Evolutionary conservation across 169 alveolate species (phyloP), one percentile per base, ranked within the genome.

Genomic region (Eimeria zaria): DNA sequence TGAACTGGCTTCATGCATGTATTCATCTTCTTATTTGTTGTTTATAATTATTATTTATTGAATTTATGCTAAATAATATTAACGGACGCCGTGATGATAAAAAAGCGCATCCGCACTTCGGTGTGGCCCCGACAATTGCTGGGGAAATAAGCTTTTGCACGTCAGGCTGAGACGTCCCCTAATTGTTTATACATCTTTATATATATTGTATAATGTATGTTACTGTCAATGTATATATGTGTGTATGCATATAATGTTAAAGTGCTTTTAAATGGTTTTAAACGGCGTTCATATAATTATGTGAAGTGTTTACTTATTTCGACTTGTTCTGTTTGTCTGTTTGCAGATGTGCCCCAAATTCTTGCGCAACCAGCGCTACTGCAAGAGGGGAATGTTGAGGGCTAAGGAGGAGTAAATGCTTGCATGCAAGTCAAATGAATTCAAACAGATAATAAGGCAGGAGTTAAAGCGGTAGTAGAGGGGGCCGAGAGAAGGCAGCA

Each of bases 291-390:
- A 58, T 58, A 58, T 58, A 58, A 9, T 14, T 58, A 58, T 58
- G 6, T 58, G 41, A 39, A 22, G 11, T n/a, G 4, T 4, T n/a
- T 27, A 64, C 24, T 14, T 27, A 27, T 78, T 16, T 24, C 41
- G 44, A 46, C 16, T 22, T 78, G 6, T 78, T 78, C 12, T 78
- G 44, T 46, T 20, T 78, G 9, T 16, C 41, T 33, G 11, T 83
- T 16, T 74, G 30, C 95, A 97, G 98, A 97, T 97, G 98, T 97
- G 98, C 98, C 98, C 99, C 73, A 98, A 98, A 97, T 98, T 98
- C 96, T 83, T 98, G 97, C 95, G 98, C 80, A 98, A 98, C 97
- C 99, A 98, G 97, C 97, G 98, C 71, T 97, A 95, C 90, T 97
- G 98, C 97, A 98, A 97, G 97, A 98, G 95, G 97, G 98, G 98